Conservation (phyloP, 2,329 filamentous ascomycete species). For the Trichophyton equinum region DNA sequence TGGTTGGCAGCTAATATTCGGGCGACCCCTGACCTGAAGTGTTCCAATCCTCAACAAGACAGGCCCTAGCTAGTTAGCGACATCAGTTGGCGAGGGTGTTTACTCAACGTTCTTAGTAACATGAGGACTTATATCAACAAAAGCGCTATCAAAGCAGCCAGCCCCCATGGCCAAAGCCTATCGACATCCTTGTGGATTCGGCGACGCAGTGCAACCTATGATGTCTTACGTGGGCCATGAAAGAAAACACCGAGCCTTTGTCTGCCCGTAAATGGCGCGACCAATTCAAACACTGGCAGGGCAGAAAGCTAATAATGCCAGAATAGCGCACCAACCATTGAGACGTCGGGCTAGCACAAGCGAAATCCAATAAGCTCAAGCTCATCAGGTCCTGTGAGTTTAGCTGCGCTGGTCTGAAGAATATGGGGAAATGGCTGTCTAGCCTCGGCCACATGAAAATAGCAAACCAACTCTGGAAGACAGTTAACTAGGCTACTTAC, state of each 20-base stretch:
- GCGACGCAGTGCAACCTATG: not conserved
- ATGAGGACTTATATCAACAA: not conserved
- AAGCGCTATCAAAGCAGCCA: not conserved
- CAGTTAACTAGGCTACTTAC: not conserved
- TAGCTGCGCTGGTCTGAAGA: not conserved
- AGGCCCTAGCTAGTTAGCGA: not conserved
- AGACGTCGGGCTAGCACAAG: not conserved
- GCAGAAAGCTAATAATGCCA: not conserved
- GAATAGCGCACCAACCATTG: not conserved
- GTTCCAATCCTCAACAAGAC: not conserved
- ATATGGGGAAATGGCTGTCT: not conserved
- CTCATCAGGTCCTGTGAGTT: not conserved
- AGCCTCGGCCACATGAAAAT: not conserved
- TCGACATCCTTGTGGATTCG: not conserved
- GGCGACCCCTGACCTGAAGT: not conserved
- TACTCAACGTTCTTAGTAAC: not conserved
- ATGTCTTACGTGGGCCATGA: not conserved
- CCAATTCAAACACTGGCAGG: not conserved
- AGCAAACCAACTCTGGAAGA: not conserved
- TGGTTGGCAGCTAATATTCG: not conserved
- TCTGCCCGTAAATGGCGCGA: not conserved
- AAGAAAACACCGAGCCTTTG: constrained; percentile 1
- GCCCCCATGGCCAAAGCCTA: not conserved
- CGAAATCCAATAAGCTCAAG: not conserved
- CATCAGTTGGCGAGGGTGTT: not conserved